Evolutionary conservation across 129 eudicot genomes (phyloP).

Genomic region (Chrysanthemum lavandulifolium): DNA sequence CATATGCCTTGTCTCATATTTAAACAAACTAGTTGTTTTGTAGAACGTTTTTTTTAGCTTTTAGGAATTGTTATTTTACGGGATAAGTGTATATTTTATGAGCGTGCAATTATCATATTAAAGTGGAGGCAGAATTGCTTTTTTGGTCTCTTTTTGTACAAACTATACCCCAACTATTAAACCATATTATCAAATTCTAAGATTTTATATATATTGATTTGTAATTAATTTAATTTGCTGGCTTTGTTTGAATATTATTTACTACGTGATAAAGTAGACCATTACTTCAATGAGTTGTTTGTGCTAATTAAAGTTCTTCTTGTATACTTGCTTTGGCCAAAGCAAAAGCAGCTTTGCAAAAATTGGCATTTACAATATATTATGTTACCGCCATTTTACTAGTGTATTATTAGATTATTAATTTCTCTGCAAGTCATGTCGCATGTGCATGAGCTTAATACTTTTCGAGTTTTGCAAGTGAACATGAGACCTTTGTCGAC

Average conservation of each 20-base stretch:
- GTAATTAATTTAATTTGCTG: too few species aligned
- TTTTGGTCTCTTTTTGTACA: slow-evolving; percentile 13
- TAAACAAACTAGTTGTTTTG: too few species aligned
- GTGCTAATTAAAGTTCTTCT: slow-evolving; percentile 8
- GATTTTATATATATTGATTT: too few species aligned
- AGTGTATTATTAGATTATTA: too few species aligned
- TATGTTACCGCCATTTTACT: not conserved
- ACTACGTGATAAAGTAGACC: not conserved
- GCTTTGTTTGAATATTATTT: too few species aligned
- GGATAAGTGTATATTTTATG: not conserved
- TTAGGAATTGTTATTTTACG: too few species aligned
- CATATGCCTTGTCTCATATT: too few species aligned
- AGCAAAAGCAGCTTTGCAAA: slow-evolving; percentile 3
- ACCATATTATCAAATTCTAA: too few species aligned
- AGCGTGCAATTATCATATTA: slow-evolving; percentile 3
- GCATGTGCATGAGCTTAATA: not conserved
- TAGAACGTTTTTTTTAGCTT: too few species aligned
- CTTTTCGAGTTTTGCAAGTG: too few species aligned
- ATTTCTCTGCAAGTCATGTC: not conserved
- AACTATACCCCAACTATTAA: not conserved
- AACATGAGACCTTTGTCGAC: too few species aligned
- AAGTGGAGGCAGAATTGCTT: slow-evolving; percentile 15
- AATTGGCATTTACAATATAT: slow-evolving; percentile 7
- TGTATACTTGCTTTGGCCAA: not conserved
- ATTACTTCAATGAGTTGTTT: too few species aligned